phyloP scores from a whole-genome alignment of 1,139 yeast species.

The Geotrichum macrosporum region DNA sequence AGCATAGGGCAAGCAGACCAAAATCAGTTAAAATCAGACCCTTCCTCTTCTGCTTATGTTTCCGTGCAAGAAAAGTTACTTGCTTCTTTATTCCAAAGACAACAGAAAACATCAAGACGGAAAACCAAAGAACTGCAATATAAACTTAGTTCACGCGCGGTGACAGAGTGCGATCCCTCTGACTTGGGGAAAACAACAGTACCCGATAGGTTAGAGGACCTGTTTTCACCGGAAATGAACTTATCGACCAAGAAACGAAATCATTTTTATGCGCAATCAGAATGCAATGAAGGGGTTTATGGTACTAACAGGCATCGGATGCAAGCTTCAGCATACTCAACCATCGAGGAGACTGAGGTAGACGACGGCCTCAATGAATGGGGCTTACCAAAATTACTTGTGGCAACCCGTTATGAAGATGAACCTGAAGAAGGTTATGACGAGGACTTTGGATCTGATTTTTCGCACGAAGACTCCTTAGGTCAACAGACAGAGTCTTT shows the following conservation, averaged over 20 bases:
- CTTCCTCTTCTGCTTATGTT: neutral
- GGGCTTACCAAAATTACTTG: conserved; percentile 31
- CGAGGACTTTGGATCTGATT: conserved; percentile 15
- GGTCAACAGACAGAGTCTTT: conserved; percentile 11
- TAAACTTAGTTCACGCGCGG: conserved; percentile 14
- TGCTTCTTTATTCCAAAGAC: conserved; percentile 18
- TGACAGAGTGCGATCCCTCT: conserved; percentile 16
- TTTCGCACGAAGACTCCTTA: conserved; percentile 10
- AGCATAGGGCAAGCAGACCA: too few relatives aligned
- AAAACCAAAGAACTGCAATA: conserved; percentile 7
- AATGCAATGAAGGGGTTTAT: conserved; percentile 7
- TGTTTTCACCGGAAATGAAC: too few relatives aligned
- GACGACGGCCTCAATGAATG: conserved; percentile 32
- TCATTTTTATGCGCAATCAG: conserved; percentile 20
- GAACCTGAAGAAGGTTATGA: conserved; percentile 19
- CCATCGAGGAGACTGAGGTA: conserved; percentile 18
- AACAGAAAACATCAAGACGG: conserved; percentile 10
- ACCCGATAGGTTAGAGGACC: conserved; percentile 6
- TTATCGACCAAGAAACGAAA: neutral
- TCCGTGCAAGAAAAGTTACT: conserved; percentile 19
- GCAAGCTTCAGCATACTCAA: neutral
- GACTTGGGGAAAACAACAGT: too few relatives aligned
- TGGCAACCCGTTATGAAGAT: conserved; percentile 21
- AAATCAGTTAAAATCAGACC: neutral
- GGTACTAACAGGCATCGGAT: neutral